Base-by-base conservation (phyloP, 106 monocot species). In the Alisma plantagoaquatica region DNA sequence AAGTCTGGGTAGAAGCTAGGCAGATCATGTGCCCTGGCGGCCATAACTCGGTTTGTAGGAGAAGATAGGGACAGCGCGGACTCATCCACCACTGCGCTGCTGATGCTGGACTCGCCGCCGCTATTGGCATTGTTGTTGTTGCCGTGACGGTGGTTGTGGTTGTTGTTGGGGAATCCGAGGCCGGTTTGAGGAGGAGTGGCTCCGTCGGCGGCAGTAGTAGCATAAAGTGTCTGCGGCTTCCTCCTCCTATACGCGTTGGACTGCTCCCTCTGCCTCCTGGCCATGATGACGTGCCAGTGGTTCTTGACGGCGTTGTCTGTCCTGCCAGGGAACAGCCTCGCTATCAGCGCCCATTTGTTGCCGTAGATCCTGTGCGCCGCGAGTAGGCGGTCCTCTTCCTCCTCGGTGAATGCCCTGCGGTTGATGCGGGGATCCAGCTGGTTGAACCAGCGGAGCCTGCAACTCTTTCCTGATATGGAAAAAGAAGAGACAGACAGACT, bases 261-360 rank as follows among this genome's bases (percentile, higher is more conserved):
- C 28, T 41, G 56, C 20, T 67, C 66, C 33, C 66, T 46, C 33
- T 67, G 21, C 57, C 57, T 67, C 54, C 57, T 54, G 15, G 66
- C 66, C 57, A 67, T 57, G 47, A 67, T 55, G 23, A 67, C 66
- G 38, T 67, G 66, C 66, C 66, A 67, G 30, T 67, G 66, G 38
- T 67, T 67, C 57, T 67, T 67, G 33, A 67, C 57, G 16, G 66
- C 66, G 33, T 67, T 67, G 28, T 67, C 66, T 47, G 66, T 67
- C 28, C 66, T 57, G 2, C 66, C 66, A 7, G 49, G 57, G 57
- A 67, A 67, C 31, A 67, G 49, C 21, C 66, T 56, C 11, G 66
- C 66, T 12, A 67, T 57, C 35, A 67, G 35, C 1, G 66, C 66
- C 66, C 66, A 67, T 50, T 67, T 67, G 46, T 67, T 67, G 16